Base-by-base conservation (phyloP, 2,329 filamentous ascomycete species). In the Thelonectria blattea region DNA sequence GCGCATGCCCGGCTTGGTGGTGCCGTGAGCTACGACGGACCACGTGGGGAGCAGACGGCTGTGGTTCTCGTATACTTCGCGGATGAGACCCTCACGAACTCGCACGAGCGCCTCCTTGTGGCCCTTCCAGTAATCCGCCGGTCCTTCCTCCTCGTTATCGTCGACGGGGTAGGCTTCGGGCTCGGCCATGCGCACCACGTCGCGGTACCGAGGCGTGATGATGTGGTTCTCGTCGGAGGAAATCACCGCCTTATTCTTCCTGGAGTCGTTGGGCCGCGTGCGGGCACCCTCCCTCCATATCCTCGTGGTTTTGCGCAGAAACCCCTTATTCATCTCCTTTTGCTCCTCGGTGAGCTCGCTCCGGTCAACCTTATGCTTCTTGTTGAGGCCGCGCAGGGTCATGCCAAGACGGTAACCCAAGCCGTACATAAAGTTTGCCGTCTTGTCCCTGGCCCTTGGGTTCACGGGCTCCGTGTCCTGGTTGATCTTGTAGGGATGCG, bases 1-100 rank as follows among this genome's bases (percentile, higher is more conserved):
- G 47, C 1, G 58, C 52, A 41, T 60, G 17, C 20, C 65, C 66
- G 9, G 62, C 45, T 8, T 65, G 45, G 14, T 65, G 60, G 30
- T 67, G 65, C 63, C 27, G 27, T 30, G 27, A 7, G 71, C 60
- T 20, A 37, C 15, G 17, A 50, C 34, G 9, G 68, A 52, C 3
- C 79, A 74, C 11, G 68, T 71, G 0, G 79, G 79, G 62, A 76
- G 79, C 12, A 82, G 68, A 67, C 81, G 76, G 34, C 72, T 75
- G 54, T 74, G 70, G 60, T 82, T 83, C 57, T 74, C 69, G 42
- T 76, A 73, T 20, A 76, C 72, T 71, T 85, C 81, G 3, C 75
- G 69, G 18, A 84, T 73, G 46, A 85, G 72, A 0, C 72, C 73
- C 46, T 72, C 68, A 37, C 78, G 73, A 42, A 83, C 70, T 1